phyloP scores from a whole-genome alignment of 2,329 filamentous ascomycete genomes.

The Arthrobotrys entomopaga region DNA sequence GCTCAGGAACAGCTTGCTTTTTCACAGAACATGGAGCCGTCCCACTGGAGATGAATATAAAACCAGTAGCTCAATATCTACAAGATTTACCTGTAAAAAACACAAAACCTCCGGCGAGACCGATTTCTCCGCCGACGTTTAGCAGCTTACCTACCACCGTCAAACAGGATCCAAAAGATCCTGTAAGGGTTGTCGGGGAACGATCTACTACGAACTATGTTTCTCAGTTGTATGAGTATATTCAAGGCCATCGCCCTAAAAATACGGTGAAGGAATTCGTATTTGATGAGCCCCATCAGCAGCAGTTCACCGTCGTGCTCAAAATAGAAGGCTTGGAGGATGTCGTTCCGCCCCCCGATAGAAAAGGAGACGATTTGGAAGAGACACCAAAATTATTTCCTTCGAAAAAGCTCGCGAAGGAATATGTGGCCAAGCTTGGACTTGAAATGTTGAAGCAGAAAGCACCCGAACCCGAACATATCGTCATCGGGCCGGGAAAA shows the following conservation, averaged over 20 bases:
- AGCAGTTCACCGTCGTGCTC: constrained; percentile 46
- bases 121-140: constrained; percentile 29
- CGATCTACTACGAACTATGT: constrained; percentile 38
- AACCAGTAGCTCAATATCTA: constrained; percentile 31
- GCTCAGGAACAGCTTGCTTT: neutral
- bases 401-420: constrained; percentile 52
- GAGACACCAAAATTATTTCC: constrained; percentile 41
- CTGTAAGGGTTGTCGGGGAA: constrained; percentile 39
- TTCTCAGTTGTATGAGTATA: constrained; percentile 52
- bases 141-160: constrained; percentile 32
- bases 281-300: constrained; percentile 36
- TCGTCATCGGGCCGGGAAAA: constrained; percentile 31
- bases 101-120: constrained; percentile 42
- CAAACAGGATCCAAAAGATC: constrained; percentile 39
- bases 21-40: constrained; percentile 21
- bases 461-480: constrained; percentile 28
- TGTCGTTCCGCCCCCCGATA: constrained; percentile 28
- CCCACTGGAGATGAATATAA: constrained; percentile 29
- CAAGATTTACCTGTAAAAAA: constrained; percentile 36
- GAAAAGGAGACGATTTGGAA: constrained; percentile 32
- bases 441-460: constrained; percentile 25
- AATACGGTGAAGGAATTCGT: constrained; percentile 28
- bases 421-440: constrained; percentile 32
- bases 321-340: constrained; percentile 12
- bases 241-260: constrained; percentile 38